These are phyloP conservation scores for Termitomyces sp. DNA, from an alignment of 768 basidiomycete genomes.

Conservation along the genomic window DNA sequence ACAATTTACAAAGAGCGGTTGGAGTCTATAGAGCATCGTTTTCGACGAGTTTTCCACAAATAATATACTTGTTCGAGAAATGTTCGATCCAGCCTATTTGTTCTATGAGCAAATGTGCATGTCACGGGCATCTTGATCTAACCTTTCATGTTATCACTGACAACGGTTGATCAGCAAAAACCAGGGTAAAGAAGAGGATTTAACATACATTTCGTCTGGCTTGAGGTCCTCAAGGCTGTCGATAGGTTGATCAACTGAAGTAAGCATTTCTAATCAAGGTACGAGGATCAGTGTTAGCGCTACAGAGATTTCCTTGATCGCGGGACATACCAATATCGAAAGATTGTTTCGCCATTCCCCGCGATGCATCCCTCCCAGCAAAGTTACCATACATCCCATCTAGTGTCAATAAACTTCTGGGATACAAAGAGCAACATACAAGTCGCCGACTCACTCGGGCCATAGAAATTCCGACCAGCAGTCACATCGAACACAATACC, in stretches of 20 bases:
- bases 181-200: neutral
- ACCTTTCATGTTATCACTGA: constrained; percentile 92
- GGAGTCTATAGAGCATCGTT: constrained; percentile 51
- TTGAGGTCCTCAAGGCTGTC: constrained; percentile 81
- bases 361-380: constrained; percentile 92
- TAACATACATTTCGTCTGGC: constrained; percentile 76
- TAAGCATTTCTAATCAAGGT: constrained; percentile 73
- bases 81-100: constrained; percentile 86
- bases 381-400: constrained; percentile 98
- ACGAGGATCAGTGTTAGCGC: neutral
- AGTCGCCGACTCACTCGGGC: constrained; percentile 65
- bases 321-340: constrained; percentile 70
- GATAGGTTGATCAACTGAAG: constrained; percentile 79
- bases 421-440: neutral
- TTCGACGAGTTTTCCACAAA: constrained; percentile 87
- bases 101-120: constrained; percentile 3
- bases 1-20: neutral
- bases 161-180: constrained; percentile 7
- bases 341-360: constrained; percentile 98
- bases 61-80: constrained; percentile 88
- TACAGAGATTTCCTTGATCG: neutral
- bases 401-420: constrained; percentile 25
- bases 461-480: constrained; percentile 87
- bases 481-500: constrained; percentile 93
- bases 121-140: constrained; percentile 11